These are phyloP conservation scores for Penicillium palitans DNA, from an alignment of 2,329 filamentous ascomycete genomes.

Conservation along the genomic window DNA sequence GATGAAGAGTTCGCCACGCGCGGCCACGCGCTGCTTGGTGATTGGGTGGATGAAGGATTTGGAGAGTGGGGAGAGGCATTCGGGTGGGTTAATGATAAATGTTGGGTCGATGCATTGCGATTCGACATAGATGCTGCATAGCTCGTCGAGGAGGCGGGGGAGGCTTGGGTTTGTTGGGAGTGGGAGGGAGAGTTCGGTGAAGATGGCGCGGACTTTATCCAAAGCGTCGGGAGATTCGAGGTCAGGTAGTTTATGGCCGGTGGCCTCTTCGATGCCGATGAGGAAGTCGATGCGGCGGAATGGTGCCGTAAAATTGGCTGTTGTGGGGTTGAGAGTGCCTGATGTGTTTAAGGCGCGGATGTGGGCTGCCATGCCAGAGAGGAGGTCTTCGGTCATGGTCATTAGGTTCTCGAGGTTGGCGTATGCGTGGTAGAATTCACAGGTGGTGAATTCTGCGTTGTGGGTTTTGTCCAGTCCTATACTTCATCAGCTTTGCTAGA, in stretches of 20 bases:
- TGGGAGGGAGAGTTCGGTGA: slow-evolving; percentile 51
- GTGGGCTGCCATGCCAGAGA: slow-evolving; percentile 60
- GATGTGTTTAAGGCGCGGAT: slow-evolving; percentile 48
- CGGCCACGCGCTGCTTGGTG: slow-evolving; percentile 71
- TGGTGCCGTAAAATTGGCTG: slow-evolving; percentile 58
- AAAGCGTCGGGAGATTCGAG: slow-evolving; percentile 58
- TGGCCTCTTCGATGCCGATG: slow-evolving; percentile 68
- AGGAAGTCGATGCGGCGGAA: slow-evolving; percentile 77
- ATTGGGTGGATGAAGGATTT: slow-evolving; percentile 76
- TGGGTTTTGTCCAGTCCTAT: slow-evolving; percentile 76
- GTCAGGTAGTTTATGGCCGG: slow-evolving; percentile 66
- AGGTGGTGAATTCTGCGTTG: slow-evolving; percentile 96
- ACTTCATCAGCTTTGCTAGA: slow-evolving; percentile 10
- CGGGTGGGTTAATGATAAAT: slow-evolving; percentile 87
- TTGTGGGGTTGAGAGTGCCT: slow-evolving; percentile 49
- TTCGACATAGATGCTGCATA: slow-evolving; percentile 76
- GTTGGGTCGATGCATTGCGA: slow-evolving; percentile 70
- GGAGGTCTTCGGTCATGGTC: slow-evolving; percentile 68
- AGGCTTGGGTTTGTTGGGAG: slow-evolving; percentile 57
- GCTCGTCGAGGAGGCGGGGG: slow-evolving; percentile 75
- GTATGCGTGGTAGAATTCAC: slow-evolving; percentile 93
- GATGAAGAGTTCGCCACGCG: slow-evolving; percentile 83
- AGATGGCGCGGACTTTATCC: slow-evolving; percentile 58
- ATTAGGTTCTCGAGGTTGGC: slow-evolving; percentile 75
- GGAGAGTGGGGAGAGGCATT: slow-evolving; percentile 84